Percentiles rank a stretch among this genome's conserved stretches.
These are phyloP conservation scores for Elsinoe australis DNA, from an alignment of 2,329 filamentous ascomycete species.

Conservation along the genomic window DNA sequence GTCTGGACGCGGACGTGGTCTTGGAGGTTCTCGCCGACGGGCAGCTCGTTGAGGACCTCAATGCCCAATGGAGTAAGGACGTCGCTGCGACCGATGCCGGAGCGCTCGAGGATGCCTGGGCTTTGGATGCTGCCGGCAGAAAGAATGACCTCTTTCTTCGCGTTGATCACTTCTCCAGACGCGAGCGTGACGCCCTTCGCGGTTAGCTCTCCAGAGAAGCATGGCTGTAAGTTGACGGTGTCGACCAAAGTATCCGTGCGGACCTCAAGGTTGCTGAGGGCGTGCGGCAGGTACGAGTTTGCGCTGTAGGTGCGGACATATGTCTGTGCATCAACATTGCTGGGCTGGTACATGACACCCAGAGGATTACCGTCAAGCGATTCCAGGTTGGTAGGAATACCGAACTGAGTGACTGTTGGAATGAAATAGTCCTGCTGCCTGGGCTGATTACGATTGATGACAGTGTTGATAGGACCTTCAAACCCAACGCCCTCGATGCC, in stretches of 20 bases:
- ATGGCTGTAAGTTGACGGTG: conserved; percentile 32
- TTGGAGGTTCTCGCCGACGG: conserved; percentile 44
- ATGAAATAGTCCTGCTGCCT: conserved; percentile 39
- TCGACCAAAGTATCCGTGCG: conserved; percentile 33
- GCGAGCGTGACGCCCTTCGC: conserved; percentile 30
- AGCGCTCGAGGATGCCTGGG: conserved; percentile 51
- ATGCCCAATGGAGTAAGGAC: conserved; percentile 38
- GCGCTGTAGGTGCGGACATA: conserved; percentile 44
- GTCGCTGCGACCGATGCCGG: conserved; percentile 44
- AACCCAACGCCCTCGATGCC: conserved; percentile 27
- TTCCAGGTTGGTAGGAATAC: conserved; percentile 36
- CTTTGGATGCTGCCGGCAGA: conserved; percentile 50
- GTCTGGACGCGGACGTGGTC: conserved; percentile 33
- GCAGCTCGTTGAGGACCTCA: conserved; percentile 32
- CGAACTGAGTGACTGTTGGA: conserved; percentile 42
- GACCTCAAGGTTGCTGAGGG: conserved; percentile 39
- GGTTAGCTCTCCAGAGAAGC: conserved; percentile 9
- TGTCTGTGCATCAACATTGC: conserved; percentile 41
- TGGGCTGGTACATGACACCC: conserved; percentile 46
- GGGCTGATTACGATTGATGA: conserved; percentile 39
- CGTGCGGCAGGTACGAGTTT: conserved; percentile 36
- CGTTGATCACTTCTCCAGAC: conserved; percentile 24
- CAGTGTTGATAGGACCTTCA: conserved; percentile 29
- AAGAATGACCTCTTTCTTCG: conserved; percentile 48
- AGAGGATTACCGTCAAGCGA: conserved; percentile 45